Evolutionary conservation across 2,329 filamentous ascomycete genomes (phyloP), one percentile per base, ranked within the genome.

Genomic region (Samsoniella hepiali): DNA sequence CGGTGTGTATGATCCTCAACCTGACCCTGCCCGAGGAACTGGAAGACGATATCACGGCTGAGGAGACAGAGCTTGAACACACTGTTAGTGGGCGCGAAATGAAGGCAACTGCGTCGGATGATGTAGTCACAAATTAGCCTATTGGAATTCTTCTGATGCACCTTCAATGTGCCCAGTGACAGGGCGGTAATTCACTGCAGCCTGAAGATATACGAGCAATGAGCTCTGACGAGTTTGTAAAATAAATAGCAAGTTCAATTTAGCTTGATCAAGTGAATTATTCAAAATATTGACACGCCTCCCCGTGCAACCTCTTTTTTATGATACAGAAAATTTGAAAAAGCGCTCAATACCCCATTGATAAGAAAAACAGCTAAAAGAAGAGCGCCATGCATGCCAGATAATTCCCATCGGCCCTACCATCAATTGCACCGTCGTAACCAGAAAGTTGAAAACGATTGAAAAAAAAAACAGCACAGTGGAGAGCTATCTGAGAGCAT

Each of bases 1-100:
- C 93, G 31, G 72, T 93, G 47, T 86, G 86, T 58, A 81, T 95
- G 71, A 74, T 91, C 29, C 79, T 97, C 57, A 96, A 96, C 72
- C 74, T 95, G 57, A 68, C 85, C 0, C 76, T 96, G 17, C 85
- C 88, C 0, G 88, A 91, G 70, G 92, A 96, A 76, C 77, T 89
- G n/a, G 91, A 91, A 69, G 89, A 91, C 10, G 70, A 58, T 5
- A 34, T 47, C 32, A 32, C 13, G 22, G 62, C 36, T 10, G 54
- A 63, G 10, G 55, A 54, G 15, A 45, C 55, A 1, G 55, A 63
- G 31, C 36, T 63, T 29, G 17, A 54, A 8, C 62, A 58, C 29
- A 13, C 8, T 31, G 42, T 9, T 7, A 32, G 17, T 32, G 22
- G 6, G n/a, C 27, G 6, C 15, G 49, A 61, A 22, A 31, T 8